Conservation (phyloP, 805 yeast genomes). For the Candida railenensis region DNA sequence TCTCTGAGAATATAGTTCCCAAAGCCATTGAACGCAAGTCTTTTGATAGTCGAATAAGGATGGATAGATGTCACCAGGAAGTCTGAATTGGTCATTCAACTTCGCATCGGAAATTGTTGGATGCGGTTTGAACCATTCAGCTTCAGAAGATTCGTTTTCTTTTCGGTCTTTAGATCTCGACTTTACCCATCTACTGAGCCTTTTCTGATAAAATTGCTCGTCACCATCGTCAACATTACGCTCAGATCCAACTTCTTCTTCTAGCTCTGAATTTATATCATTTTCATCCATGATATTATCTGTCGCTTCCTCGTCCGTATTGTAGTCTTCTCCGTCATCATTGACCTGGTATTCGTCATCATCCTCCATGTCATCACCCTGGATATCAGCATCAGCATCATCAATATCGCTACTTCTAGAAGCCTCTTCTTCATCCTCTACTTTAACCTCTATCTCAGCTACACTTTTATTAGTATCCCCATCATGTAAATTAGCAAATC, state of each 20-base stretch:
- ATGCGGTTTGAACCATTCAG: slow-evolving; percentile 76
- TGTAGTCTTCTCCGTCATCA: slow-evolving; percentile 4
- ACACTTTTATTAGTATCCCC: slow-evolving; percentile 16
- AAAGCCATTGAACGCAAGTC: slow-evolving; percentile 96
- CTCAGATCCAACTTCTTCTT: slow-evolving; percentile 20
- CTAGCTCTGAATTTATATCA: not conserved
- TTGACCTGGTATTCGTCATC: slow-evolving; percentile 6
- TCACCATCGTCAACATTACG: slow-evolving; percentile 79
- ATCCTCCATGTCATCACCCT: not conserved
- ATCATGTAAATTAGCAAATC: slow-evolving; percentile 26
- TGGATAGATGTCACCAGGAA: slow-evolving; percentile 91
- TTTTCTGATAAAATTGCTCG: slow-evolving; percentile 56
- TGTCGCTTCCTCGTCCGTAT: not conserved
- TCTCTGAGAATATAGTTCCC: slow-evolving; percentile 85
- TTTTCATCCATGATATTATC: not conserved
- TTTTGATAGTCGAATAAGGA: slow-evolving; percentile 89
- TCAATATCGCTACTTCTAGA: slow-evolving; percentile 1
- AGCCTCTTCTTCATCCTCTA: slow-evolving; percentile 7
- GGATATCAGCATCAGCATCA: slow-evolving; percentile 11
- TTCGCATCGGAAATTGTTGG: slow-evolving; percentile 75
- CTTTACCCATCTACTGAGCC: slow-evolving; percentile 61
- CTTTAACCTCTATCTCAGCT: slow-evolving; percentile 15
- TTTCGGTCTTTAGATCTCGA: slow-evolving; percentile 48
- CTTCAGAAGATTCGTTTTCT: slow-evolving; percentile 15
- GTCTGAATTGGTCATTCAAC: slow-evolving; percentile 62